Base-by-base conservation (phyloP, 495 filamentous ascomycete species). In the Aspergillus carlsbadensis region DNA sequence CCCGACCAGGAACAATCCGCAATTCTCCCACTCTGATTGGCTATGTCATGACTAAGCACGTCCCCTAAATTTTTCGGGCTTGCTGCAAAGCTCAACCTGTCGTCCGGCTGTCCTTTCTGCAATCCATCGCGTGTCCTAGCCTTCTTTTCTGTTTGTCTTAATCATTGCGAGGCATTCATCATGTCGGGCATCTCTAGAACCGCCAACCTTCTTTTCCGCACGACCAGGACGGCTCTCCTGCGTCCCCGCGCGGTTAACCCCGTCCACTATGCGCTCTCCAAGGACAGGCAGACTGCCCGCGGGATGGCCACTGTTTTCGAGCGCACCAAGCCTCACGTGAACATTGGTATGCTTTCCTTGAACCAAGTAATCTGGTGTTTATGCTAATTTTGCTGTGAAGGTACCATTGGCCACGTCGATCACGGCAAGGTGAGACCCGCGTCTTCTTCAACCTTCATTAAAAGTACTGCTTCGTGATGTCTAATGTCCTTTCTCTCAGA, bases 361-460 rank as follows among this genome's bases (percentile, higher is more conserved):
- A 31, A 33, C 14, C 2, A 10, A 10, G 4, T 10, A 13, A 13
- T 31, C 39, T 54, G 31, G 4, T 55, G 33, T n/a, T 21, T 37
- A 49, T 45, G 34, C 58, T 62, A 54, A 47, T 22, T 26, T 56
- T 37, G 48, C 40, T 53, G 15, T 10, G 49, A 59, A 93, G 89
- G 92, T 73, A 98, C 94, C 62, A 98, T 98, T 78, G 94, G 94
- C 60, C 94, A 98, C 79, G 94, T 98, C 73, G 94, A 98, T 84
- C 94, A 98, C 76, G 94, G 94, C 79, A 98, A 98, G 87, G 93
- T 95, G 74, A 63, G 69, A 58, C 22, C 33, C 31, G 41, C 39
- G 52, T 60, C 48, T 52, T 33, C 33, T 60, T 54, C 50, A 61
- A 51, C 56, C 52, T 18, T 41, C 39, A 39, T 54, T 33, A 43